These are phyloP conservation scores for Suillus lakei DNA, from an alignment of 768 basidiomycete genomes.

Conservation along the genomic window DNA sequence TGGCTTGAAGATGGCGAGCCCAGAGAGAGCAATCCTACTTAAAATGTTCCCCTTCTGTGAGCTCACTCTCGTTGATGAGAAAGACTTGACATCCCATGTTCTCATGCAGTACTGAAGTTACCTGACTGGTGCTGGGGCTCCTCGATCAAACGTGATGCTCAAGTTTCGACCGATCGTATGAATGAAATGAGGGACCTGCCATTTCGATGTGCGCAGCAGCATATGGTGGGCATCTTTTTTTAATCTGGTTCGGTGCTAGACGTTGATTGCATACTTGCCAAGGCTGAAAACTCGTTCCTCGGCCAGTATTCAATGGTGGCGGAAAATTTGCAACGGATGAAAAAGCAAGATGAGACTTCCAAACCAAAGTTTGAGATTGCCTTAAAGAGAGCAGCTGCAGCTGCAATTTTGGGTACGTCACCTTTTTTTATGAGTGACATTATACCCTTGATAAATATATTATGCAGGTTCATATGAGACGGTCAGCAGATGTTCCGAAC, in stretches of 20 bases:
- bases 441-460: not conserved
- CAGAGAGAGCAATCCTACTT: constrained; percentile 12
- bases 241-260: not conserved
- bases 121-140: constrained; percentile 47
- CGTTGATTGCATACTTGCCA: not conserved
- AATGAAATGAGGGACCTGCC: constrained; percentile 20
- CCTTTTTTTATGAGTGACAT: not conserved
- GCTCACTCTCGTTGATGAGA: not conserved
- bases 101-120: constrained; percentile 10
- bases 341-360: constrained; percentile 10
- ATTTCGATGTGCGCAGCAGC: constrained; percentile 27
- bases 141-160: constrained; percentile 38
- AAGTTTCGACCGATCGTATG: not conserved
- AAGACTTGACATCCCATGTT: too few species aligned
- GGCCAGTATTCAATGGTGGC: constrained; percentile 15
- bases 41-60: constrained; percentile 23
- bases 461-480: constrained; percentile 26
- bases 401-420: constrained; percentile 20
- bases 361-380: constrained; percentile 12
- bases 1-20: not conserved
- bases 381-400: constrained; percentile 14
- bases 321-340: constrained; percentile 19
- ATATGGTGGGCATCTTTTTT: constrained; percentile 27
- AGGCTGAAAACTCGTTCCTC: not conserved
- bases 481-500: constrained; percentile 10